Evolutionary conservation across 345 rosid genomes (phyloP), one percentile per base, ranked within the genome.

Genomic region (Euphorbia tirucalli): DNA sequence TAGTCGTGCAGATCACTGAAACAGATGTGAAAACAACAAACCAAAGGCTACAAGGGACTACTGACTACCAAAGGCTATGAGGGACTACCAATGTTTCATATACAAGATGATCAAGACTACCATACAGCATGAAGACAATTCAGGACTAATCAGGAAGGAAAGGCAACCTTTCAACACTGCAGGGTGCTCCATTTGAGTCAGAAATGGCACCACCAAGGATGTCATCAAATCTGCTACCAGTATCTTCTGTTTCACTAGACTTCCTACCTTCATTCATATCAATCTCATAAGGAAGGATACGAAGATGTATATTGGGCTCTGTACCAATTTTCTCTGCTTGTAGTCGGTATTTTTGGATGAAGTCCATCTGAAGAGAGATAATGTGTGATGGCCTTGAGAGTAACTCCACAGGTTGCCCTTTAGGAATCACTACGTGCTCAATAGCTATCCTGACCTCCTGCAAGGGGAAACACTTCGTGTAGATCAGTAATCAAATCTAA

Each of bases 391-490:
- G 79, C 81, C 98, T 88, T 3, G 92, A 87, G 14, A 91, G 91
- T 70, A 91, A 83, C 77, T 89, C 94, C 7, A 81, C 86, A 11
- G 86, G 59, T 83, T 93, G 88, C 27, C 82, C 90, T 68, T 85
- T 80, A 5, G 90, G 93, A 60, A 93, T 88, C 55, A 91, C 97
- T 64, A 86, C 84, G 71, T 85, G 83, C 81, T 91, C 92, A 49
- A 91, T 87, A 3, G 96, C 94, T 66, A 91, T 75, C 74, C 97
- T 84, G 21, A 90, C 93, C 84, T 93, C 96, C 98, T 91, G 87
- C 56, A 60, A 67, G 41, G 28, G 13, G 27, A 72, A 32, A 3
- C 1, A 71, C 18, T 71, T 61, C 19, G 15, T 62, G 41, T 4
- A 27, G 57, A 58, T 52, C 30, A 39, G 72, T 41, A 11, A 55